phyloP scores from a whole-genome alignment of 1,284 basidiomycete genomes.

The Pholiota adiposa region DNA sequence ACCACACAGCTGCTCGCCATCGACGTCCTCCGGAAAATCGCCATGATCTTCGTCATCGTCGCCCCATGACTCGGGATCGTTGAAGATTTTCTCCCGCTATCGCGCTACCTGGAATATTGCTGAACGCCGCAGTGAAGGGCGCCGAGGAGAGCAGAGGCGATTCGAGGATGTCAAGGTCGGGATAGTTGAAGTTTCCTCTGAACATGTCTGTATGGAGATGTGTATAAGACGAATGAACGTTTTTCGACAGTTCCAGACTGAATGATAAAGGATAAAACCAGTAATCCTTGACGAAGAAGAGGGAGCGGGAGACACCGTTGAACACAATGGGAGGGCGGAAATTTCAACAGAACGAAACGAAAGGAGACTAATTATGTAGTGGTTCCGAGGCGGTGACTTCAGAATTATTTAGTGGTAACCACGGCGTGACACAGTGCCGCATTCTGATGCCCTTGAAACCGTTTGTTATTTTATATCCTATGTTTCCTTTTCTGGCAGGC shows the following conservation, averaged over 20 bases:
- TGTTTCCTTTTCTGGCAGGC: neutral
- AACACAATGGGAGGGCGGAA: neutral
- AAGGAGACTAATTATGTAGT: constrained; percentile 7
- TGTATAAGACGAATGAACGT: constrained; percentile 18
- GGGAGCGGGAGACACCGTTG: constrained; percentile 4
- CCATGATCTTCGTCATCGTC: constrained; percentile 29
- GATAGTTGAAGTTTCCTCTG: constrained; percentile 28
- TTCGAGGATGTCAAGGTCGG: constrained; percentile 39
- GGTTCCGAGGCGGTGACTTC: constrained; percentile 4
- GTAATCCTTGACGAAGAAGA: constrained; percentile 15
- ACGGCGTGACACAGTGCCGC: constrained; percentile 1
- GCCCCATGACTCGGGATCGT: constrained; percentile 43
- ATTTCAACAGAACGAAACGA: neutral
- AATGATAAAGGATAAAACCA: constrained; percentile 18
- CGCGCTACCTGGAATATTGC: constrained; percentile 37
- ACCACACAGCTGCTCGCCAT: constrained; percentile 32
- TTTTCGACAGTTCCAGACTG: constrained; percentile 29
- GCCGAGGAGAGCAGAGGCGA: constrained; percentile 37
- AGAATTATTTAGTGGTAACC: constrained; percentile 5
- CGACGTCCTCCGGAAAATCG: constrained; percentile 26
- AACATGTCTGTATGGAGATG: constrained; percentile 18
- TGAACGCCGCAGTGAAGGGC: constrained; percentile 28
- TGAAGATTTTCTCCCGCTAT: constrained; percentile 45
- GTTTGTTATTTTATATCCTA: constrained; percentile 1
- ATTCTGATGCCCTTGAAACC: constrained; percentile 10